Base-by-base conservation (phyloP, 305 asterid genomes). In the Fraxinus sp. region DNA sequence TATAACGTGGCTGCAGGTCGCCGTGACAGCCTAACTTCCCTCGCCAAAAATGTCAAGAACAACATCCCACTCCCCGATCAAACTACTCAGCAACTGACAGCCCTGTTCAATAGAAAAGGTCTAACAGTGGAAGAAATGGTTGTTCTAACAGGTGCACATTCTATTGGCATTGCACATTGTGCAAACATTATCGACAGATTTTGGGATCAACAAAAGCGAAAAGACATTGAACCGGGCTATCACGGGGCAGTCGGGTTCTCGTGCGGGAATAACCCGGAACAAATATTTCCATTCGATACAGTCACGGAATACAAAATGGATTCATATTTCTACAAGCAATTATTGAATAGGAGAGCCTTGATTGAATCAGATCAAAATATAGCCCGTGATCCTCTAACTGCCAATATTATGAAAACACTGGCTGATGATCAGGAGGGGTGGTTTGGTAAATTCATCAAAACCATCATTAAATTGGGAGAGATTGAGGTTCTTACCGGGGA, bases 111-210 rank as follows among this genome's bases (percentile, higher is more conserved):
- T 22, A 83, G 28, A 78, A 90, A 91, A 80, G 93, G 93, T 35
- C 13, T 92, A 55, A 32, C 84, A 1, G 7, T 86, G 16, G 93
- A 91, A 84, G 97, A 92, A 4, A 20, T 92, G 75, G 89, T 89
- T 8, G 85, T 91, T 36, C 91, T 92, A 14, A 70, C 75, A 2
- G 97, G 97, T 22, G 92, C 93, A 4, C 97, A 92, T 76, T 92
- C 94, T 78, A 80, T 89, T 28, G 97, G 97, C 22, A 83, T 77
- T 4, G 91, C 93, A 3, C 97, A 91, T 77, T 92, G 95, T 73
- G 74, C 43, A 35, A 10, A 83, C 9, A 87, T 89, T 11, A 33
- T 72, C n/a, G 81, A 59, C 16, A 70, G 94, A 83, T 82, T 91
- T 37, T 79, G 22, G 11, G 81, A 86, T 62, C 83, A 68, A 1